These are phyloP conservation scores for Mimosa pudica DNA, from an alignment of 306 rosid genomes.

Conservation along the genomic window DNA sequence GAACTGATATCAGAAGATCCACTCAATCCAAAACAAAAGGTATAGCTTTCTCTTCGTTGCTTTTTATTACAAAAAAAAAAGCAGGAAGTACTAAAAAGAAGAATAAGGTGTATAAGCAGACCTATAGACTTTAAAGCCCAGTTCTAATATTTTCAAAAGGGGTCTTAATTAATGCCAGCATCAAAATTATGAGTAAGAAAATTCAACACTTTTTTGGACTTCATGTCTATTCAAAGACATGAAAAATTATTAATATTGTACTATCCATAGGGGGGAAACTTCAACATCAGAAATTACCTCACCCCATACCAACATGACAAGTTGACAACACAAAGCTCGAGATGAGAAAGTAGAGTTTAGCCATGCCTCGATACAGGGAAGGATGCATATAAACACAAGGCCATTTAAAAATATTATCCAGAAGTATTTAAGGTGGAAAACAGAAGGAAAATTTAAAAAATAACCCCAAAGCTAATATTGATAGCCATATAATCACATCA, in stretches of 20 bases:
- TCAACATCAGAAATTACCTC: not conserved
- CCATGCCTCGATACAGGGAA: not conserved
- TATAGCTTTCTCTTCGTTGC: conserved; percentile 1
- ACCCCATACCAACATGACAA: not conserved
- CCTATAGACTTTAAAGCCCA: not conserved
- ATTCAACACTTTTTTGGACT: not conserved
- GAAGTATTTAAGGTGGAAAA: not conserved
- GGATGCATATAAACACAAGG: not conserved
- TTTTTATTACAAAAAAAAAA: not conserved
- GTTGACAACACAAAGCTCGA: not conserved
- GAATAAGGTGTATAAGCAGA: not conserved
- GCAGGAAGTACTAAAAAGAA: not conserved
- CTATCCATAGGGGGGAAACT: not conserved
- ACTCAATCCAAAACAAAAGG: not conserved
- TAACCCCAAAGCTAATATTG: not conserved
- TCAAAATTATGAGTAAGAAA: not conserved
- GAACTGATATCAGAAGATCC: conserved; percentile 18
- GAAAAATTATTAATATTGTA: not conserved
- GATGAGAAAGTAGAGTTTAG: not conserved
- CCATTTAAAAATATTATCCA: not conserved
- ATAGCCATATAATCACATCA: not conserved
- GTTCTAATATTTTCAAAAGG: not conserved
- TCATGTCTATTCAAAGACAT: not conserved
- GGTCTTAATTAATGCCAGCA: conserved; percentile 2
- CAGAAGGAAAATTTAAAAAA: not conserved